A percentile compares a stretch with the other conserved stretches of the same genome.
Evolutionary conservation across 192 early-diverging fungal genomes (phyloP).

Genomic region (Lobosporangium transversale): DNA sequence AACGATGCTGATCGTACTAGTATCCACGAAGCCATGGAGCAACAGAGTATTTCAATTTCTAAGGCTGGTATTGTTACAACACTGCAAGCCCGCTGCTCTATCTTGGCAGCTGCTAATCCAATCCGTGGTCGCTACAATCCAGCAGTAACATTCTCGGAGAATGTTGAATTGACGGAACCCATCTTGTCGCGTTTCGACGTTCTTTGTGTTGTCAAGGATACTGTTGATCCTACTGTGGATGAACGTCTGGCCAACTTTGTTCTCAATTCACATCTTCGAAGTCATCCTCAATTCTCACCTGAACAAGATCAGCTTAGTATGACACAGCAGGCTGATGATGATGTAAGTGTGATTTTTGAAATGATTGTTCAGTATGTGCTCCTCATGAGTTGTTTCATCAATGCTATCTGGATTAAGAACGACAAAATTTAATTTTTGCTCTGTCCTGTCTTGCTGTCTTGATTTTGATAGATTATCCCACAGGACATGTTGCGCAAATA

Average conservation of each 20-base stretch:
- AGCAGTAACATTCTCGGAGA: constrained; percentile 93
- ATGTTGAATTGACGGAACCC: constrained; percentile 98
- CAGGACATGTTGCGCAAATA: constrained; percentile 88
- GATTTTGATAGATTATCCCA: constrained; percentile 70
- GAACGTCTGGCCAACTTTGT: constrained; percentile 94
- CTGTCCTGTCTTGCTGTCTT: too few relatives aligned
- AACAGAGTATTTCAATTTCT: constrained; percentile 88
- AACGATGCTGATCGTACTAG: constrained; percentile 90
- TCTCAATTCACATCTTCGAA: constrained; percentile 89
- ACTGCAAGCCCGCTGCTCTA: constrained; percentile 84
- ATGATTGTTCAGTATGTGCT: too few relatives aligned
- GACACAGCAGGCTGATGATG: constrained; percentile 59
- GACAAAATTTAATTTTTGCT: too few relatives aligned
- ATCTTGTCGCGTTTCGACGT: constrained; percentile 99
- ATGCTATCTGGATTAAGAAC: too few relatives aligned
- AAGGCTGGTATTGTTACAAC: constrained; percentile 90
- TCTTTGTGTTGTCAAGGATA: constrained; percentile 95
- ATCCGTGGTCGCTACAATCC: constrained; percentile 88
- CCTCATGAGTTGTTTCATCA: too few relatives aligned
- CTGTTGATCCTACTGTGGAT: constrained; percentile 89
- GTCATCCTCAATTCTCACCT: constrained; percentile 77
- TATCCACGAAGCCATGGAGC: constrained; percentile 97
- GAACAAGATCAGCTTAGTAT: constrained; percentile 54
- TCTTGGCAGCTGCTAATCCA: constrained; percentile 86
- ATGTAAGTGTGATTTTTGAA: too few relatives aligned